Conservation (phyloP, 2,329 filamentous ascomycete genomes). For the Chaetomiaceae sp. region DNA sequence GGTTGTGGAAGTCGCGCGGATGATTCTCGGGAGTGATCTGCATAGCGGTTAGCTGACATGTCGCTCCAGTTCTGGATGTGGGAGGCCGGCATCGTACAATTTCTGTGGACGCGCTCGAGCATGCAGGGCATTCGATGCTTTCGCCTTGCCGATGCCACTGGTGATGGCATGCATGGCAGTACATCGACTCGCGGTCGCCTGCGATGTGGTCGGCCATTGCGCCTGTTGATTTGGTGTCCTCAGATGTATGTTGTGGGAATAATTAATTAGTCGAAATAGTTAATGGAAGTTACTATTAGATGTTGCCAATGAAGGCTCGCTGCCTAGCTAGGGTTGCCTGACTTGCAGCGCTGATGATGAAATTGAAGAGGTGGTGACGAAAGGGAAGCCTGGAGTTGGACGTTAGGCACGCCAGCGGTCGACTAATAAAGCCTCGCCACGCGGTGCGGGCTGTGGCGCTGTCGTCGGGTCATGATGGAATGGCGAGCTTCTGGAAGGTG, state of each 20-base stretch:
- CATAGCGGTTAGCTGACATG: slow-evolving; percentile 2
- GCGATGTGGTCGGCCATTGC: slow-evolving; percentile 8
- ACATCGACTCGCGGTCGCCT: slow-evolving; percentile 13
- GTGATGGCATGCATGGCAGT: slow-evolving; percentile 23
- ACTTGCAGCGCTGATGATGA: too few species aligned
- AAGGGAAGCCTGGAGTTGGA: too few species aligned
- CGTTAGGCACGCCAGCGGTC: too few species aligned
- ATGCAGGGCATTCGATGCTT: slow-evolving; percentile 21
- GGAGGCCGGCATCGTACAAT: slow-evolving; percentile 15
- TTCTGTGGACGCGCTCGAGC: slow-evolving; percentile 19
- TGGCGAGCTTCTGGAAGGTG: background rate
- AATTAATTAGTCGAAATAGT: too few species aligned
- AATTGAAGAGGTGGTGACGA: background rate
- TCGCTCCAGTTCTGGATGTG: background rate
- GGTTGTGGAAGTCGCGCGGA: slow-evolving; percentile 21
- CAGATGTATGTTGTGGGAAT: too few species aligned
- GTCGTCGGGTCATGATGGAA: background rate
- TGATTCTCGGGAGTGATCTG: slow-evolving; percentile 21
- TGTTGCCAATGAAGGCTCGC: background rate
- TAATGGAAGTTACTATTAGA: too few species aligned
- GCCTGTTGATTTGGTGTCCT: too few species aligned
- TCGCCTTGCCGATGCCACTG: slow-evolving; percentile 19
- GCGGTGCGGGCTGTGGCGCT: background rate
- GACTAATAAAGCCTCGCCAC: background rate
- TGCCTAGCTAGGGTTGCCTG: background rate